These are phyloP conservation scores for Saturnispora diversa DNA, from an alignment of 805 yeast species.

Conservation along the genomic window DNA sequence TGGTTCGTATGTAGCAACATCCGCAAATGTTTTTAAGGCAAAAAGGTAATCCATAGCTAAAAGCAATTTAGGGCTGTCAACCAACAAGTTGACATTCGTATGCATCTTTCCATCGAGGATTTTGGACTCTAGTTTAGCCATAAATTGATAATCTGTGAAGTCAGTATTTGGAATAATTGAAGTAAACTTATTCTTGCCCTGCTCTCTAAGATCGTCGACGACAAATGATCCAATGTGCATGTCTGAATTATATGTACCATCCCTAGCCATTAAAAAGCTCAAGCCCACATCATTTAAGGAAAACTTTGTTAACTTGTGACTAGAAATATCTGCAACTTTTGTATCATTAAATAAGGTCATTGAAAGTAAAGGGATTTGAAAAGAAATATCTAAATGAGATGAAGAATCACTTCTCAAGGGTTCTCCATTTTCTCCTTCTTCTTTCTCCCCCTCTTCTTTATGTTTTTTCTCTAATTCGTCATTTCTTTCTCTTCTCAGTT, in stretches of 20 bases:
- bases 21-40: slow-evolving; percentile 61
- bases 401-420: too few species aligned
- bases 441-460: too few species aligned
- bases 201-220: slow-evolving; percentile 63
- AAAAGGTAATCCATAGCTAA: slow-evolving; percentile 81
- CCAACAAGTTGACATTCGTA: slow-evolving; percentile 40
- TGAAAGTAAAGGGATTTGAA: slow-evolving; percentile 56
- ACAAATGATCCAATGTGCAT: slow-evolving; percentile 64
- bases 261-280: slow-evolving; percentile 41
- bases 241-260: slow-evolving; percentile 51
- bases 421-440: too few species aligned
- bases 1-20: slow-evolving; percentile 32
- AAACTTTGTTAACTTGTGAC: slow-evolving; percentile 44
- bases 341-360: slow-evolving; percentile 55
- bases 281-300: slow-evolving; percentile 53
- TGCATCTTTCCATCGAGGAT: slow-evolving; percentile 36
- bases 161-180: slow-evolving; percentile 69
- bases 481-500: too few species aligned
- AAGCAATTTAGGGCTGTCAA: slow-evolving; percentile 75
- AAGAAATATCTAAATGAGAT: slow-evolving; percentile 36
- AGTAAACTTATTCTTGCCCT: slow-evolving; percentile 59
- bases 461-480: too few species aligned
- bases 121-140: slow-evolving; percentile 36
- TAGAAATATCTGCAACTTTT: slow-evolving; percentile 27
- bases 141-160: slow-evolving; percentile 62